Evolutionary conservation across 768 basidiomycete species (phyloP).

Genomic region (Pulveroboletus sp.): DNA sequence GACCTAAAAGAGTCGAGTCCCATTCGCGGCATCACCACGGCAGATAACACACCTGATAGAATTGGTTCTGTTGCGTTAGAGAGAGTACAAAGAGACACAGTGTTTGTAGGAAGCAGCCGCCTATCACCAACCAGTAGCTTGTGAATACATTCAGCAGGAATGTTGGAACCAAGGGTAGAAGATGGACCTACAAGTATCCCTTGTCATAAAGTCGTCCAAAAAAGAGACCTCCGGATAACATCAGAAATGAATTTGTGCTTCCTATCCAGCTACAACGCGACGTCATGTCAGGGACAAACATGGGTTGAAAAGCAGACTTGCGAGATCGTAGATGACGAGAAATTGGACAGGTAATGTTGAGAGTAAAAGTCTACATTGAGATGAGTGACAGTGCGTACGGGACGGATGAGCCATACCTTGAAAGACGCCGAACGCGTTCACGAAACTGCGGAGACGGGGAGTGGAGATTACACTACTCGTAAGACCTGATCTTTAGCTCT

Average conservation of each 20-base stretch:
- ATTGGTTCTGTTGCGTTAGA: slow-evolving; percentile 32
- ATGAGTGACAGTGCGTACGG: neutral
- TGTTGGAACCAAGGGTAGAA: neutral
- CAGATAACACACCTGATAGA: slow-evolving; percentile 32
- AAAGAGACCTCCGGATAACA: slow-evolving; percentile 41
- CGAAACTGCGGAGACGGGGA: slow-evolving; percentile 29
- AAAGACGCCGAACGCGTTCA: slow-evolving; percentile 38
- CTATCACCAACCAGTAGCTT: slow-evolving; percentile 42
- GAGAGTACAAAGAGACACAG: slow-evolving; percentile 43
- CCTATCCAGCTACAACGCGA: slow-evolving; percentile 39
- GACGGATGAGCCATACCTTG: slow-evolving; percentile 25
- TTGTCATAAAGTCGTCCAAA: slow-evolving; percentile 47
- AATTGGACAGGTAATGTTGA: slow-evolving; percentile 31
- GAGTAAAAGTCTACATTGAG: slow-evolving; percentile 35
- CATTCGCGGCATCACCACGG: slow-evolving; percentile 6
- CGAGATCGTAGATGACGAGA: slow-evolving; percentile 36
- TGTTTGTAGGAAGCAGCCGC: slow-evolving; percentile 40
- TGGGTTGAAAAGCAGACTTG: slow-evolving; percentile 9
- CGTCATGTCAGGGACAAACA: neutral
- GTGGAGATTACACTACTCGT: neutral
- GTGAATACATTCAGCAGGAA: neutral
- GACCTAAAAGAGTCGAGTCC: slow-evolving; percentile 27
- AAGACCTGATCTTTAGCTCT: neutral
- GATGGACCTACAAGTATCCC: slow-evolving; percentile 42
- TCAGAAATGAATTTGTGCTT: slow-evolving; percentile 43